Conservation (phyloP, 2,329 filamentous ascomycete species). For the Thelonectria olida region DNA sequence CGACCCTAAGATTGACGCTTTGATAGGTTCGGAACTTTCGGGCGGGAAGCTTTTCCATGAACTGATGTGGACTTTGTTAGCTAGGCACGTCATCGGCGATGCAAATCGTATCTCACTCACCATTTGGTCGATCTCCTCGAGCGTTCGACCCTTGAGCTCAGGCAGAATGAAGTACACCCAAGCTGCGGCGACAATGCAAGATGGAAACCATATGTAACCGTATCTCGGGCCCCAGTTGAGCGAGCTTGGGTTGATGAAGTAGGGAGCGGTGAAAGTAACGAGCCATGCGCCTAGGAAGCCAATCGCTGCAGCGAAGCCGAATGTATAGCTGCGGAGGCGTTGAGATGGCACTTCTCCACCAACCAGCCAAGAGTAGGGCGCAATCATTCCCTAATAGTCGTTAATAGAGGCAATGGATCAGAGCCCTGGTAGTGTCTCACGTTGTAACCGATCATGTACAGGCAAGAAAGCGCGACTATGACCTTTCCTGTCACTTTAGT, state of each 20-base stretch:
- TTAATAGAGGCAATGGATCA: accelerated
- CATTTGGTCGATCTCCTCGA: slow-evolving; percentile 36
- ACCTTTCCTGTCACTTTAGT: slow-evolving; percentile 26
- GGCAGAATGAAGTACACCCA: slow-evolving; percentile 35
- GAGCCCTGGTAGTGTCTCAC: slow-evolving; percentile 4
- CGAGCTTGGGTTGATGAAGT: slow-evolving; percentile 35
- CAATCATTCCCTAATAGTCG: slow-evolving; percentile 31
- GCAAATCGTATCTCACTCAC: neutral
- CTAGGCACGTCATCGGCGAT: neutral
- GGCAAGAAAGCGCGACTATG: slow-evolving; percentile 32
- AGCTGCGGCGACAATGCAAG: slow-evolving; percentile 27
- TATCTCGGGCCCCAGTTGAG: slow-evolving; percentile 37
- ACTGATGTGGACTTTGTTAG: slow-evolving; percentile 11
- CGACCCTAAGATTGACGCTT: neutral
- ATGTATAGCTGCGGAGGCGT: slow-evolving; percentile 35
- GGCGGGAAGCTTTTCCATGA: slow-evolving; percentile 26
- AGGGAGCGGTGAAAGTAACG: slow-evolving; percentile 35
- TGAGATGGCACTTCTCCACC: slow-evolving; percentile 35
- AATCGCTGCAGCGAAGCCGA: slow-evolving; percentile 29
- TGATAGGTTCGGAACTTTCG: slow-evolving; percentile 28
- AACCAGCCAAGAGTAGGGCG: slow-evolving; percentile 35
- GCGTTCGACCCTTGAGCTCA: slow-evolving; percentile 32
- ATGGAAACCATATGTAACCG: slow-evolving; percentile 36
- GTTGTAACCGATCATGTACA: slow-evolving; percentile 36
- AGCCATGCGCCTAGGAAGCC: slow-evolving; percentile 35